Conservation (phyloP, 352 stramenopile species). For the Saprolegnia diclina region DNA sequence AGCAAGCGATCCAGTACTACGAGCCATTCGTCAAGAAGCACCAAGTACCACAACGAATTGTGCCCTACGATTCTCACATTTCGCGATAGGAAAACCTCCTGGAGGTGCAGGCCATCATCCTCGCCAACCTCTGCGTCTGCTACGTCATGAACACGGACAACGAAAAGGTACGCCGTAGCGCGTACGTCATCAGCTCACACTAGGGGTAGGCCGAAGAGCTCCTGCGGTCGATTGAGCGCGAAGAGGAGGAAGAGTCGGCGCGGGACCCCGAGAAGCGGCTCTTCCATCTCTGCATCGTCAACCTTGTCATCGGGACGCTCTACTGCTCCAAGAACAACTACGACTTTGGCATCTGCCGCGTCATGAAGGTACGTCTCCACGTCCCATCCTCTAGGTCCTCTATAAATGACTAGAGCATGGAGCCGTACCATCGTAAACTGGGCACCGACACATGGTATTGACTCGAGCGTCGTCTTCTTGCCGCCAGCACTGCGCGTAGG, state of each 20-base stretch:
- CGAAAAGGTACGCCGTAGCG: conserved; percentile 50
- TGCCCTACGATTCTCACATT: neutral
- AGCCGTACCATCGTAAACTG: conserved; percentile 95
- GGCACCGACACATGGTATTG: conserved; percentile 95
- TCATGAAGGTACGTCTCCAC: conserved; percentile 59
- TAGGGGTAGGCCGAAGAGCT: conserved; percentile 84
- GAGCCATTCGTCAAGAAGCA: conserved; percentile 93
- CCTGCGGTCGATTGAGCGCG: conserved; percentile 91
- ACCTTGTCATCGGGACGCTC: conserved; percentile 96
- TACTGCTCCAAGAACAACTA: conserved; percentile 98
- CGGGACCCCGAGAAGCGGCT: conserved; percentile 86
- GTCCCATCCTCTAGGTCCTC: neutral
- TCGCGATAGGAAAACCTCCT: conserved; percentile 68
- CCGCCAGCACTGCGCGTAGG: too few relatives aligned
- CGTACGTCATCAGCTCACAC: neutral
- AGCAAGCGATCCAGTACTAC: conserved; percentile 91
- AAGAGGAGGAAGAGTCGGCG: conserved; percentile 88
- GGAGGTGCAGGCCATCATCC: conserved; percentile 92
- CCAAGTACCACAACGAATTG: conserved; percentile 28
- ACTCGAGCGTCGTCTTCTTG: conserved; percentile 92
- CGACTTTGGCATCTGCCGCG: conserved; percentile 93
- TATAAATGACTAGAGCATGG: conserved; percentile 55
- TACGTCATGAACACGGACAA: conserved; percentile 98
- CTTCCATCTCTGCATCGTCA: conserved; percentile 96
- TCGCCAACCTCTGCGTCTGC: conserved; percentile 96